Conservation (phyloP, 345 rosid genomes). For the Populus davidiana region DNA sequence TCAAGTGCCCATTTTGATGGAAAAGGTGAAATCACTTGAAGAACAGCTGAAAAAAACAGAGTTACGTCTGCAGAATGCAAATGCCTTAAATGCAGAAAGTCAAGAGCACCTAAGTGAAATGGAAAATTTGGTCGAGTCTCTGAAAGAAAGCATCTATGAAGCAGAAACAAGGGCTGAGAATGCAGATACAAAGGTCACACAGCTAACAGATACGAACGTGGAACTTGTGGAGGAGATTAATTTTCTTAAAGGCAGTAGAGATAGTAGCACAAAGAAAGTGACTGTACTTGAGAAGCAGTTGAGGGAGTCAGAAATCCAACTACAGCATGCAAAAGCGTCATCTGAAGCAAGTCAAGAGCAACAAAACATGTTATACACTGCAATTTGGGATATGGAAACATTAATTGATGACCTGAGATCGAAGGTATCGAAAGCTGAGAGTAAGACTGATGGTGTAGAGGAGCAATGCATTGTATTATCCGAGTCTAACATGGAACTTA, state of each 20-base stretch:
- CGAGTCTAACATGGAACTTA: slow-evolving; percentile 57
- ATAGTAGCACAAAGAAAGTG: slow-evolving; percentile 60
- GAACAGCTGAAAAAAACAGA: slow-evolving; percentile 51
- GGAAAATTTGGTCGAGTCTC: slow-evolving; percentile 57
- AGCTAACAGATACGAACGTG: slow-evolving; percentile 59
- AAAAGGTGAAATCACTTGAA: slow-evolving; percentile 54
- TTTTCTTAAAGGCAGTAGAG: slow-evolving; percentile 64
- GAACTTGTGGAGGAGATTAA: slow-evolving; percentile 79
- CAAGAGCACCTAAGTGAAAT: slow-evolving; percentile 69
- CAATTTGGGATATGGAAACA: slow-evolving; percentile 99
- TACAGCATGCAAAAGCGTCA: slow-evolving; percentile 68
- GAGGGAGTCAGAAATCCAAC: slow-evolving; percentile 62
- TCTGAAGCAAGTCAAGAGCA: slow-evolving; percentile 89
- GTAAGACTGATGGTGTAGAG: slow-evolving; percentile 60
- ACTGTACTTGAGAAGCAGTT: slow-evolving; percentile 79
- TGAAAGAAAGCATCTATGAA: slow-evolving; percentile 60
- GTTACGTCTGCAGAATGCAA: slow-evolving; percentile 42
- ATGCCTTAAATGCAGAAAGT: slow-evolving; percentile 50
- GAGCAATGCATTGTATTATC: slow-evolving; percentile 69
- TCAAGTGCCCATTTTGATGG: slow-evolving; percentile 50
- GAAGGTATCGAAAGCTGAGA: slow-evolving; percentile 87
- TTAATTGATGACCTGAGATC: slow-evolving; percentile 88
- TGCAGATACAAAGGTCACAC: slow-evolving; percentile 63
- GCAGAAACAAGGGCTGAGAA: slow-evolving; percentile 70
- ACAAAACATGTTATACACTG: slow-evolving; percentile 87